phyloP scores from a whole-genome alignment of 106 monocot genomes.

The Cymbidium sinense region DNA sequence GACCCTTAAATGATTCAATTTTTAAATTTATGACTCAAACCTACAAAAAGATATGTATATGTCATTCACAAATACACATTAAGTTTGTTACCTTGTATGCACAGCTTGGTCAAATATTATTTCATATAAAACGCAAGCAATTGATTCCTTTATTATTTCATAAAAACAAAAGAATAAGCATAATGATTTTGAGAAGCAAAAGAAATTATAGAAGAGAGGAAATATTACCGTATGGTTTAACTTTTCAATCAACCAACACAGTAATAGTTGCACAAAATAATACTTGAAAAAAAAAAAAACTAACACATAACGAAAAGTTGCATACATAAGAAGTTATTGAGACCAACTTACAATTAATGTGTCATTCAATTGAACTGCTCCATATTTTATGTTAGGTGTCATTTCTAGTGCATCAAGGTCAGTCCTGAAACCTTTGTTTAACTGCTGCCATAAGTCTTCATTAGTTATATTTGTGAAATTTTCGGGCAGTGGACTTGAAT shows the following conservation, averaged over 20 bases:
- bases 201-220: not conserved
- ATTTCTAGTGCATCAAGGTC: constrained; percentile 55
- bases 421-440: constrained; percentile 62
- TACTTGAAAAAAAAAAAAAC: not conserved
- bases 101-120: not conserved
- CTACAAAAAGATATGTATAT: not conserved
- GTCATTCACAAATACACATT: not conserved
- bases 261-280: not conserved
- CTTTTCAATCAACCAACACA: not conserved
- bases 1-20: too few species aligned
- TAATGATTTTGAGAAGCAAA: not conserved
- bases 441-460: constrained; percentile 54
- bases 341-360: constrained; percentile 28
- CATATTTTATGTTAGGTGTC: constrained; percentile 40
- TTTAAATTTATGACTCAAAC: too few species aligned
- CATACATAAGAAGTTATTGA: not conserved
- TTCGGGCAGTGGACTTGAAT: constrained; percentile 61
- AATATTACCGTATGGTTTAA: not conserved
- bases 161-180: not conserved
- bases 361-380: constrained; percentile 10
- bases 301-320: not conserved
- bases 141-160: not conserved
- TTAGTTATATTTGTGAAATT: constrained; percentile 40
- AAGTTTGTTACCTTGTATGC: not conserved
- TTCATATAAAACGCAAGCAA: not conserved